A percentile compares a stretch with the other conserved stretches of the same genome.
These are phyloP conservation scores for Globisporangium radiosum DNA, from an alignment of 352 stramenopile species.

Conservation along the genomic window DNA sequence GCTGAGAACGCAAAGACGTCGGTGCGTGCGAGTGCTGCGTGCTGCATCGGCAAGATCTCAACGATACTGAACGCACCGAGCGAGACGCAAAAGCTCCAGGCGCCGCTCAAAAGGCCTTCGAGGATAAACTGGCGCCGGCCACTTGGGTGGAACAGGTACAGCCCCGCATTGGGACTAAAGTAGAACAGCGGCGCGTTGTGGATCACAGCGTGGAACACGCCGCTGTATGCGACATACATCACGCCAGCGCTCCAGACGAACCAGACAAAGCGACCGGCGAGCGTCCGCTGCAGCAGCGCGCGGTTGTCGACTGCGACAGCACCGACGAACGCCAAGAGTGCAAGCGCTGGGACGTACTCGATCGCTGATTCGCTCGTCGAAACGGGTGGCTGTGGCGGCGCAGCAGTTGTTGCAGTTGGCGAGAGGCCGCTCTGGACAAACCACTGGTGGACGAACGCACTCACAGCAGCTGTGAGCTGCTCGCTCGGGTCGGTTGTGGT, in stretches of 20 bases:
- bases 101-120: conserved; percentile 50
- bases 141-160: conserved; percentile 59
- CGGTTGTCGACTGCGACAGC: conserved; percentile 36
- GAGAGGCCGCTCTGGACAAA: conserved; percentile 6
- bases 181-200: conserved; percentile 41
- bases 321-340: conserved; percentile 26
- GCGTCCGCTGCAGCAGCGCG: conserved; percentile 21
- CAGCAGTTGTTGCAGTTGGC: neutral
- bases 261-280: conserved; percentile 43
- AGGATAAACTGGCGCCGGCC: conserved; percentile 59
- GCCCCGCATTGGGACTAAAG: conserved; percentile 38
- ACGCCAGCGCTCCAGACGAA: conserved; percentile 41
- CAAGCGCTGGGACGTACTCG: conserved; percentile 35
- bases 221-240: conserved; percentile 55
- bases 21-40: conserved; percentile 22
- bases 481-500: neutral
- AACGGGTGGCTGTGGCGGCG: too few species aligned
- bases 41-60: conserved; percentile 33
- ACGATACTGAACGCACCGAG: conserved; percentile 38
- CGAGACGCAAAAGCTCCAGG: conserved; percentile 60
- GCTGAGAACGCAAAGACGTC: conserved; percentile 42
- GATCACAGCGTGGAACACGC: conserved; percentile 60
- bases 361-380: conserved; percentile 15
- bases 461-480: conserved; percentile 13
- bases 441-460: conserved; percentile 28